Percentiles rank a stretch among this genome's conserved stretches.
phyloP scores from a whole-genome alignment of 2,329 filamentous ascomycete genomes.

The Achaetomium macrosporum region DNA sequence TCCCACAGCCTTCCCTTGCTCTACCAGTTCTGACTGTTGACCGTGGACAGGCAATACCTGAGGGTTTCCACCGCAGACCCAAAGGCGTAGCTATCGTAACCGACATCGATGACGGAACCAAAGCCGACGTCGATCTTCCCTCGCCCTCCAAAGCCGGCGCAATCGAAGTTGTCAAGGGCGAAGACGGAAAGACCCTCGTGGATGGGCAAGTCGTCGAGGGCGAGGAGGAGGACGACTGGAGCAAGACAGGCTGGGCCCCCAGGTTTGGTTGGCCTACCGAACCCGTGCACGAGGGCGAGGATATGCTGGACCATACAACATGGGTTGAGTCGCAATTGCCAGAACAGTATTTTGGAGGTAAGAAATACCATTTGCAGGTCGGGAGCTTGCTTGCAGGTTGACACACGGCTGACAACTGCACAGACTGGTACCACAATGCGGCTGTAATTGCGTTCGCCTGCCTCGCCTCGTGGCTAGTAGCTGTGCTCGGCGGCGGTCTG shows the following conservation, averaged over 20 bases:
- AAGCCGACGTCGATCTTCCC: constrained; percentile 70
- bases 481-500: constrained; percentile 81
- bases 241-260: constrained; percentile 78
- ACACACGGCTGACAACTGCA: neutral
- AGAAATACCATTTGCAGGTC: constrained; percentile 22
- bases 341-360: constrained; percentile 86
- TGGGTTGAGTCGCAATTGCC: constrained; percentile 77
- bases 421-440: constrained; percentile 97
- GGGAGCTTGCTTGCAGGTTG: constrained; percentile 5
- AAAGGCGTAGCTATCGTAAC: constrained; percentile 68
- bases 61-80: constrained; percentile 56
- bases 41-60: constrained; percentile 50
- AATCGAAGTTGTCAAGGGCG: constrained; percentile 47
- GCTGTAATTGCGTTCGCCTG: constrained; percentile 92
- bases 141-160: constrained; percentile 65
- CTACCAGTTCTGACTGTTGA: constrained; percentile 1
- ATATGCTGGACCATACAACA: constrained; percentile 79
- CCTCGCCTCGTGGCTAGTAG: constrained; percentile 82
- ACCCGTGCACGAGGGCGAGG: constrained; percentile 53
- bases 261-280: constrained; percentile 68
- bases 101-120: constrained; percentile 68
- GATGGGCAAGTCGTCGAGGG: constrained; percentile 51
- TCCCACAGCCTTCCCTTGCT: neutral
- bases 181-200: constrained; percentile 41
- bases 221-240: constrained; percentile 49